Evolutionary conservation across 768 basidiomycete genomes (phyloP).

Genomic region (Auriculariales sp.): DNA sequence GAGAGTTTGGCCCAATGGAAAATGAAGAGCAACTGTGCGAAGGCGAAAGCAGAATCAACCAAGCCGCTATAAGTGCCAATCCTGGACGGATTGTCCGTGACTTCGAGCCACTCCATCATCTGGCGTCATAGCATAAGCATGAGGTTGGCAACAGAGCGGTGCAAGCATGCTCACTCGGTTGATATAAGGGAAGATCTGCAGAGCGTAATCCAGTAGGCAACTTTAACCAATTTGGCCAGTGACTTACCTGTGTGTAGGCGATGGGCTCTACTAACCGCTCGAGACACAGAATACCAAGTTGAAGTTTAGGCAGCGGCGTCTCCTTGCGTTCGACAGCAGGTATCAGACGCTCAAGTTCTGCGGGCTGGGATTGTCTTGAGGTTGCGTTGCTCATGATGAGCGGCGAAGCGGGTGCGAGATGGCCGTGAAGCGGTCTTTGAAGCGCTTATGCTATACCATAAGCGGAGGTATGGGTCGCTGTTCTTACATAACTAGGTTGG

Average conservation of each 20-base stretch:
- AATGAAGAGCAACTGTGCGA: conserved; percentile 45
- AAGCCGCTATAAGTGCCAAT: conserved; percentile 62
- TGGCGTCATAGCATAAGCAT: conserved; percentile 17
- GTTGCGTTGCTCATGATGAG: no score
- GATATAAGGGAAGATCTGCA: conserved; percentile 53
- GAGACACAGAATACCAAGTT: conserved; percentile 37
- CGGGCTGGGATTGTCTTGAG: no score
- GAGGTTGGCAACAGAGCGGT: neutral
- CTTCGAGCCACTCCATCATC: conserved; percentile 40
- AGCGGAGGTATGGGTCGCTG: no score
- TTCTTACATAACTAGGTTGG: no score
- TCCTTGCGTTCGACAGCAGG: no score
- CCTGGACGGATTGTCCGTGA: conserved; percentile 41
- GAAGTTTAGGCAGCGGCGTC: conserved; percentile 37
- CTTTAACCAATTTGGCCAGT: no score
- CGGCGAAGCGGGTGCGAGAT: no score
- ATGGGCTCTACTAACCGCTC: neutral
- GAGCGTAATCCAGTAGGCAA: neutral
- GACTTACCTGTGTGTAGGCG: conserved; percentile 25
- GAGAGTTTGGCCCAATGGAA: conserved; percentile 52
- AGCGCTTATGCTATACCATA: no score
- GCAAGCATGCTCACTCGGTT: conserved; percentile 21
- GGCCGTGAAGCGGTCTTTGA: no score
- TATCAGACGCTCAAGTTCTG: no score
- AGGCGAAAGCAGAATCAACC: conserved; percentile 50